Evolutionary conservation across 129 eudicot genomes (phyloP).

Genomic region (Chrysanthemum makinoi): DNA sequence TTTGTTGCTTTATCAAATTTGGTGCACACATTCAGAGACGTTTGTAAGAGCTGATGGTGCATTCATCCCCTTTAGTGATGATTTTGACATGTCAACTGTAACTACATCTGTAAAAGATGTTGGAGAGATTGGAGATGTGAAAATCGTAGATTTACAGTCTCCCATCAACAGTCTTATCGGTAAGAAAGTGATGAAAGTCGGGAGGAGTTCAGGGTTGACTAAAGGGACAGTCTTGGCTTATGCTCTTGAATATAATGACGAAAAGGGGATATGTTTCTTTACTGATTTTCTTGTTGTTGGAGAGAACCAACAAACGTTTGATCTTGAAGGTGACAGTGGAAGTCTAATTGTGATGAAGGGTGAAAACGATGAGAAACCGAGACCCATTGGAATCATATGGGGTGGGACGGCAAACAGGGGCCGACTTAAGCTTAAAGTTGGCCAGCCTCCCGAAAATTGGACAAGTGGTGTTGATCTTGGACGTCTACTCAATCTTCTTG

Average conservation of each 20-base stretch:
- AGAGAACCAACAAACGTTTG: constrained; percentile 90
- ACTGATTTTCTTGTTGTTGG: constrained; percentile 98
- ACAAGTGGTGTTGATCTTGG: constrained; percentile 99
- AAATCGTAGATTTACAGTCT: constrained; percentile 76
- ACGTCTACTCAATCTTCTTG: constrained; percentile 91
- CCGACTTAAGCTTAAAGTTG: constrained; percentile 86
- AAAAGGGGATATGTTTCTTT: constrained; percentile 88
- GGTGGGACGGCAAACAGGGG: constrained; percentile 98
- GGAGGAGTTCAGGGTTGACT: constrained; percentile 95
- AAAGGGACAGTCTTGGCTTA: constrained; percentile 84
- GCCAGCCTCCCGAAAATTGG: constrained; percentile 97
- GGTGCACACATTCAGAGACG: constrained; percentile 61
- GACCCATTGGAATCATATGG: constrained; percentile 95
- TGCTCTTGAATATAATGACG: constrained; percentile 96
- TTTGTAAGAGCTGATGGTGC: constrained; percentile 99
- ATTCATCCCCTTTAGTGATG: constrained; percentile 91
- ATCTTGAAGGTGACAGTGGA: constrained; percentile 97
- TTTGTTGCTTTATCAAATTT: background rate
- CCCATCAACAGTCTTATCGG: constrained; percentile 75
- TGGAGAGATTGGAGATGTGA: constrained; percentile 87
- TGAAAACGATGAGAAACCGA: constrained; percentile 69
- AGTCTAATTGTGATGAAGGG: constrained; percentile 76
- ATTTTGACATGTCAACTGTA: constrained; percentile 83
- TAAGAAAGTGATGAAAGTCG: constrained; percentile 91
- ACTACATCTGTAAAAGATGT: constrained; percentile 88